These are phyloP conservation scores for Talaromyces liani DNA, from an alignment of 495 filamentous ascomycete species.

Conservation along the genomic window DNA sequence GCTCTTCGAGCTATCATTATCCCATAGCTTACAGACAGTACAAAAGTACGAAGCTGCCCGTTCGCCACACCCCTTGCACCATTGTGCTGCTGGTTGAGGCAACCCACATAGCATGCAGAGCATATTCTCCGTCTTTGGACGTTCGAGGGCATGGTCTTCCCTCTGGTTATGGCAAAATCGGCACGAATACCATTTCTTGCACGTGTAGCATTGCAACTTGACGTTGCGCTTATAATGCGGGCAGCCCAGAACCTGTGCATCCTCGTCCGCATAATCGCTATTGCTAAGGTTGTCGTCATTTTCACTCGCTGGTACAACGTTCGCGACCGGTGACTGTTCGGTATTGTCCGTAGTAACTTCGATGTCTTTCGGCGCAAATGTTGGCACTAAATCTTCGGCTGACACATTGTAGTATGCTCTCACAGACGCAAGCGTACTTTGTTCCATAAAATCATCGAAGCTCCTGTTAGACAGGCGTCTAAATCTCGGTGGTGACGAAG, in stretches of 20 bases:
- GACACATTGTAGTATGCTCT: slow-evolving; percentile 61
- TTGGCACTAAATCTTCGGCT: slow-evolving; percentile 62
- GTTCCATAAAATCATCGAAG: slow-evolving; percentile 23
- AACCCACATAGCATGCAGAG: slow-evolving; percentile 93
- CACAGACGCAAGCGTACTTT: slow-evolving; percentile 20
- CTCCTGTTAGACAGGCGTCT: slow-evolving; percentile 21
- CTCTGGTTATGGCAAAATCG: slow-evolving; percentile 87
- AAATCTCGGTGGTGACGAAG: slow-evolving; percentile 25
- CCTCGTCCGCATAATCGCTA: slow-evolving; percentile 22
- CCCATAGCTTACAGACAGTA: slow-evolving; percentile 92
- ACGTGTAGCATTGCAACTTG: slow-evolving; percentile 86
- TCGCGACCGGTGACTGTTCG: slow-evolving; percentile 11
- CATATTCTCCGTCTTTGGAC: slow-evolving; percentile 87
- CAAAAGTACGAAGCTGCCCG: slow-evolving; percentile 90
- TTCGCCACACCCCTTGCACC: slow-evolving; percentile 68
- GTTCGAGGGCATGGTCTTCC: slow-evolving; percentile 75
- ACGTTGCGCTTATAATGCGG: slow-evolving; percentile 92
- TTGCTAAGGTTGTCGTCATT: slow-evolving; percentile 38
- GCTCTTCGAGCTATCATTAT: slow-evolving; percentile 80
- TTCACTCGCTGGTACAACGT: slow-evolving; percentile 28
- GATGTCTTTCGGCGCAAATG: slow-evolving; percentile 47
- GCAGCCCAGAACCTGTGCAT: slow-evolving; percentile 60
- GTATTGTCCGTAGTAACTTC: not conserved
- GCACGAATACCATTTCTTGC: slow-evolving; percentile 89
- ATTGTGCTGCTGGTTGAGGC: slow-evolving; percentile 73